phyloP scores from a whole-genome alignment of 2,329 filamentous ascomycete genomes.

The Aspergillus quadricinctus region DNA sequence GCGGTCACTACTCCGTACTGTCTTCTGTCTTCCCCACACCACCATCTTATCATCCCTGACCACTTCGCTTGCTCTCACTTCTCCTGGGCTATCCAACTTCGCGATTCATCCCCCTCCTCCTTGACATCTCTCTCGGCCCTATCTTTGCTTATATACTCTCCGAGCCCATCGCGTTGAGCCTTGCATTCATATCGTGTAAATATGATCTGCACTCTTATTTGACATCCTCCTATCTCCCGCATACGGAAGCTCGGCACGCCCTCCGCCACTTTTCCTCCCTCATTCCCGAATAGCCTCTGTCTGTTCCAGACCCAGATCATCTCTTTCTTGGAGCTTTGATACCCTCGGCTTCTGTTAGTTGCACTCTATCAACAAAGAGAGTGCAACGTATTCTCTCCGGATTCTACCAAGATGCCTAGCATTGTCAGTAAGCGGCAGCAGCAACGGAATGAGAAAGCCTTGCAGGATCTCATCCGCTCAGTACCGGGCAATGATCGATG shows the following conservation, averaged over 20 bases:
- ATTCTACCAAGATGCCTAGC: conserved; percentile 56
- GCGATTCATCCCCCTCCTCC: background rate
- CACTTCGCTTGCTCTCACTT: background rate
- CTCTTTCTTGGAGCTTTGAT: conserved; percentile 11
- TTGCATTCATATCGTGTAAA: conserved; percentile 8
- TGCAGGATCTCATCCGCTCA: conserved; percentile 82
- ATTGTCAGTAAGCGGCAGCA: conserved; percentile 92
- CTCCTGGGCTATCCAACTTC: background rate
- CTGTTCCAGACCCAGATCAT: background rate
- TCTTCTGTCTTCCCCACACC: background rate
- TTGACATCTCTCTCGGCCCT: conserved; percentile 3
- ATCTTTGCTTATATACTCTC: background rate
- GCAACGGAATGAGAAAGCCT: conserved; percentile 86
- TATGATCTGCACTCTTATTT: conserved; percentile 12
- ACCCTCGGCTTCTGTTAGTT: conserved; percentile 9
- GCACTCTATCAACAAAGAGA: background rate
- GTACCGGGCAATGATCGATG: conserved; percentile 88
- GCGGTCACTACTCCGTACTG: background rate
- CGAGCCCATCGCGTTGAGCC: background rate
- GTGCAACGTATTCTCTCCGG: background rate
- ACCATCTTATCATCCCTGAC: background rate
- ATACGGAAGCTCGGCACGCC: conserved; percentile 13
- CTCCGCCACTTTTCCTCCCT: conserved; percentile 6
- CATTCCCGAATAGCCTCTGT: conserved; percentile 6
- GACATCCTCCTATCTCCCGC: conserved; percentile 7